These are phyloP conservation scores for Postia placenta DNA, from an alignment of 768 basidiomycete genomes.

Conservation along the genomic window DNA sequence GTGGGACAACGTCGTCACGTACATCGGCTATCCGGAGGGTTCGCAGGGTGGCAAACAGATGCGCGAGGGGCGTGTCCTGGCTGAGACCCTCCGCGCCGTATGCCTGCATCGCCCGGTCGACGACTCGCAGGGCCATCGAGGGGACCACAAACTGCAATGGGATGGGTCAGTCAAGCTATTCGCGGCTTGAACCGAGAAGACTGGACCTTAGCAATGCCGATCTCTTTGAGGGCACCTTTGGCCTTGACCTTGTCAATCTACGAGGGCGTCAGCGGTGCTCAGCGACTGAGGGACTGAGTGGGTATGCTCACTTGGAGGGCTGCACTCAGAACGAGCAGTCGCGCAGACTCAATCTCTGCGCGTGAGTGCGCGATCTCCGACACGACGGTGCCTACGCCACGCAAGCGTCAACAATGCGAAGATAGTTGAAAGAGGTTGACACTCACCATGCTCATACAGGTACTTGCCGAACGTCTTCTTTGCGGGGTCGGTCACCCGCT, in stretches of 20 bases:
- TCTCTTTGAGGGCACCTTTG: constrained; percentile 95
- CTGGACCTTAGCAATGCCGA: constrained; percentile 98
- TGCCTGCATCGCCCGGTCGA: constrained; percentile 95
- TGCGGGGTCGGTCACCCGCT: constrained; percentile 85
- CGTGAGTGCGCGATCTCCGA: constrained; percentile 88
- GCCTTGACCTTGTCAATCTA: constrained; percentile 88
- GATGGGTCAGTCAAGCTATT: background rate
- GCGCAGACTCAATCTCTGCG: constrained; percentile 85
- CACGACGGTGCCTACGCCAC: constrained; percentile 66
- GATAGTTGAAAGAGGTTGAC: background rate
- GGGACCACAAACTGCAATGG: constrained; percentile 81
- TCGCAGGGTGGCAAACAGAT: constrained; percentile 70
- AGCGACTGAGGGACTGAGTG: background rate
- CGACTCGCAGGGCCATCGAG: constrained; percentile 76
- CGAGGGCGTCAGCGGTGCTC: background rate
- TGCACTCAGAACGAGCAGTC: constrained; percentile 87
- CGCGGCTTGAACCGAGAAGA: constrained; percentile 11
- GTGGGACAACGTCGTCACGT: constrained; percentile 20
- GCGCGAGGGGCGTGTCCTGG: constrained; percentile 82
- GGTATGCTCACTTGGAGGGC: constrained; percentile 60
- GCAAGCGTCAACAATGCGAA: too few species aligned
- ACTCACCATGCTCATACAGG: constrained; percentile 82
- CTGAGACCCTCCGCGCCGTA: constrained; percentile 96
- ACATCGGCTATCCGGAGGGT: constrained; percentile 88
- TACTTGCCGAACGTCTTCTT: constrained; percentile 94